Conservation (phyloP, 257 asterid genomes). For the Euphrasia confusa region DNA sequence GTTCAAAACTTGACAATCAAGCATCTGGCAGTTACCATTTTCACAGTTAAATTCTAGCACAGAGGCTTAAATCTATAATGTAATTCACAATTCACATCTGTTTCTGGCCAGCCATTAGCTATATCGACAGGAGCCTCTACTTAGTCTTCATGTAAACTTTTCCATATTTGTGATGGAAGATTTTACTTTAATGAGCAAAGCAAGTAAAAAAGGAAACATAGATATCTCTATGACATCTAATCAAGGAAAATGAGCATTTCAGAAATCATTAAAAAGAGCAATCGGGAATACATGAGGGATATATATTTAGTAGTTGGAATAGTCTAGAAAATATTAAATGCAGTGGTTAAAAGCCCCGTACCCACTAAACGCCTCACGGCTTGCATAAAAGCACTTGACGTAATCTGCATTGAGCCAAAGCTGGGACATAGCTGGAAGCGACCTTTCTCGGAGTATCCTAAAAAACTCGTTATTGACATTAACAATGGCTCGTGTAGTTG, state of each 20-base stretch:
- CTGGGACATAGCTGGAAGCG: constrained; percentile 58
- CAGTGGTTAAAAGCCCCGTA: constrained; percentile 29
- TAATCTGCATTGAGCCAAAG: constrained; percentile 81
- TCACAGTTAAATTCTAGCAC: not conserved
- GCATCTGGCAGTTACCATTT: not conserved
- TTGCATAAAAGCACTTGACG: constrained; percentile 74
- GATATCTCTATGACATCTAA: not conserved
- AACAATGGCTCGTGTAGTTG: constrained; percentile 69
- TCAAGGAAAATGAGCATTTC: not conserved
- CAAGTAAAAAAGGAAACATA: not conserved
- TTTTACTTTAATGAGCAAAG: not conserved
- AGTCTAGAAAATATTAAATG: not conserved
- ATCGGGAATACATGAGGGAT: constrained; percentile 3
- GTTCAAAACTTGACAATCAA: not conserved
- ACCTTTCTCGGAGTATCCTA: constrained; percentile 47
- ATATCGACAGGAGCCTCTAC: constrained; percentile 4
- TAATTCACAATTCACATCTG: not conserved
- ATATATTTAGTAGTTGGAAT: not conserved
- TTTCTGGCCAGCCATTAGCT: not conserved
- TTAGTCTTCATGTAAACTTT: not conserved
- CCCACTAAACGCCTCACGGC: constrained; percentile 71
- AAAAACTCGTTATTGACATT: constrained; percentile 52
- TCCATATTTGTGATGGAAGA: not conserved
- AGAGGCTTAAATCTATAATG: not conserved
- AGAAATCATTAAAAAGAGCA: constrained; percentile 5